These are phyloP conservation scores for Ceratonia siliqua DNA, from an alignment of 306 rosid species.

Conservation along the genomic window DNA sequence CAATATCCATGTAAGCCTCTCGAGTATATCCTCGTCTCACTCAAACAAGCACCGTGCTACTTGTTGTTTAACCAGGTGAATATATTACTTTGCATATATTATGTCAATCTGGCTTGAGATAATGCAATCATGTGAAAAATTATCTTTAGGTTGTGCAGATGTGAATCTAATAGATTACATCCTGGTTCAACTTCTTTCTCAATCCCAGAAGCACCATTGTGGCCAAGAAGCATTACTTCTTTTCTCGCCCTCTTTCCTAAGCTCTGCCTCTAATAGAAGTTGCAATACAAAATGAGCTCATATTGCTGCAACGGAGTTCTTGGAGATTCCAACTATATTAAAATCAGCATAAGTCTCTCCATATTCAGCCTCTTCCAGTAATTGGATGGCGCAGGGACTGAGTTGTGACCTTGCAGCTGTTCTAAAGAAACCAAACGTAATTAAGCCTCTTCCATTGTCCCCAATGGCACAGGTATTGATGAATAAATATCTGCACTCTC, in stretches of 20 bases:
- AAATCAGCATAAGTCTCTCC: conserved; percentile 99
- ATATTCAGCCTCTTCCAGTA: conserved; percentile 83
- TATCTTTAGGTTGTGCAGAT: conserved; percentile 98
- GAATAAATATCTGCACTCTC: conserved; percentile 94
- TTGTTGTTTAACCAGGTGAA: conserved; percentile 93
- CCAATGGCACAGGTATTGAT: conserved; percentile 97
- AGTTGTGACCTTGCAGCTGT: conserved; percentile 85
- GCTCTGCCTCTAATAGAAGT: conserved; percentile 96
- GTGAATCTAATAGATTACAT: too few species aligned
- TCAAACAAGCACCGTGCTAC: conserved; percentile 72
- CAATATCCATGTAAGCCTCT: conserved; percentile 90
- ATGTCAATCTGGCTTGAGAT: conserved; percentile 86
- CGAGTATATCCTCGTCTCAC: conserved; percentile 97
- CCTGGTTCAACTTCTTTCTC: conserved; percentile 65
- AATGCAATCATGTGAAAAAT: conserved; percentile 83
- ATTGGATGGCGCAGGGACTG: conserved; percentile 69
- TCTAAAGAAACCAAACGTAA: conserved; percentile 97
- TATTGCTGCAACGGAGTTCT: conserved; percentile 88
- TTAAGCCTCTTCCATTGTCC: conserved; percentile 99
- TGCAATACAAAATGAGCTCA: conserved; percentile 96
- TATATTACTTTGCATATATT: conserved; percentile 83
- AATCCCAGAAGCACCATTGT: conserved; percentile 69
- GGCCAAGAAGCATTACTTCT: conserved; percentile 96
- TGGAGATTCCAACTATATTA: conserved; percentile 83
- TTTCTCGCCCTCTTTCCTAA: conserved; percentile 87